Evolutionary conservation across 192 early-diverging fungal genomes (phyloP), one percentile per base, ranked within the genome.

Genomic region (Fimicolochytrium jonesii): DNA sequence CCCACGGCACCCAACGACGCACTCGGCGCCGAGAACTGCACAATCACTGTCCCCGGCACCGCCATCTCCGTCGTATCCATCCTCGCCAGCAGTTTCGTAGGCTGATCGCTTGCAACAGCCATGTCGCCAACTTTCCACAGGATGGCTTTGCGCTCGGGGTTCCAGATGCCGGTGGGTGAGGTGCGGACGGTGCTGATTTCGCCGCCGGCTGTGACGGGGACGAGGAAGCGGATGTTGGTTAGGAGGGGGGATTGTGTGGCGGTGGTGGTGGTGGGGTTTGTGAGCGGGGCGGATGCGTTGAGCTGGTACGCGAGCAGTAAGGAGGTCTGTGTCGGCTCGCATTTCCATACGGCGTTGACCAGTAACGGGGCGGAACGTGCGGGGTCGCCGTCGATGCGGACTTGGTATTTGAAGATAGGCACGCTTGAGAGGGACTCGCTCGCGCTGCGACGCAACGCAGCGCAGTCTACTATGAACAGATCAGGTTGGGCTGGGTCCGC

Each of bases 351-450:
- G 15, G 69, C 58, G 42, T 67, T 62, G 13, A 71, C 71, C 17
- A 69, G 29, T 25, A 78, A n/a, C 4, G 76, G 76, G 3, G 61
- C 67, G 45, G 55, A 66, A 41, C 43, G 39, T 20, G 62, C 59
- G 5, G 59, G 28, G 34, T 70, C 65, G 28, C 56, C 51, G 3
- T 58, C 46, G 30, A 72, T 55, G 0, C 32, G 42, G 11, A 78
- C 69, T 56, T 74, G 69, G 46, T 78, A 78, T 43, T 78, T 78
- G 29, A 71, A 41, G n/a, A 72, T 39, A 35, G 39, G 41, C 20
- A 69, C 57, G 9, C 23, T 32, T n/a, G n/a, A n/a, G n/a, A n/a
- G n/a, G 26, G 46, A 34, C 22, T 7, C 9, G 2, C n/a, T 36
- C 18, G 50, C 42, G 15, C 45, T 13, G 3, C 13, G 13, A 15